Conservation (phyloP, 2,329 filamentous ascomycete species). For the Ceratocystis variospora region DNA sequence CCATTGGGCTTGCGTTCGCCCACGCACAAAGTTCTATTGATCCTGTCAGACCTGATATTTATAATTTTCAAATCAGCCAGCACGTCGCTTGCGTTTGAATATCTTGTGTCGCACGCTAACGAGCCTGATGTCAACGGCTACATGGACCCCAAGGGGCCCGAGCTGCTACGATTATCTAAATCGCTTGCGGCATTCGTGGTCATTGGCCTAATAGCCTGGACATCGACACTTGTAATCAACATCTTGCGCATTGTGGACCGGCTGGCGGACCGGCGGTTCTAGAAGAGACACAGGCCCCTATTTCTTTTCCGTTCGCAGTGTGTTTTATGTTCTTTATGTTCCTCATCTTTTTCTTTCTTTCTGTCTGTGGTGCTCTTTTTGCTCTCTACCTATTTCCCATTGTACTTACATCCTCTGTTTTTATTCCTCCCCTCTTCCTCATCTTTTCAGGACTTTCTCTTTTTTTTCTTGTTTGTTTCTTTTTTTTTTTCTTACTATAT, state of each 20-base stretch:
- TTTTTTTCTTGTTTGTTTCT: neutral
- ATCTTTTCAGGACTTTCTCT: neutral
- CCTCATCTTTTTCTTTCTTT: neutral
- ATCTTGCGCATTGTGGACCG: slow-evolving; percentile 56
- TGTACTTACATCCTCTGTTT: neutral
- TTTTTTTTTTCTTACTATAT: neutral
- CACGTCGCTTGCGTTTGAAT: slow-evolving; percentile 75
- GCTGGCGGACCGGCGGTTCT: slow-evolving; percentile 32
- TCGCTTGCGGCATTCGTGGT: slow-evolving; percentile 67
- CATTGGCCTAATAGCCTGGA: slow-evolving; percentile 76
- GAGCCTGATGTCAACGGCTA: slow-evolving; percentile 14
- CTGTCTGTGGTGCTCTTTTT: neutral
- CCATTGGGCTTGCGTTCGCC: slow-evolving; percentile 76
- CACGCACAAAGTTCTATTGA: slow-evolving; percentile 73
- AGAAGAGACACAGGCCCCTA: neutral
- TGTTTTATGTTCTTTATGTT: neutral
- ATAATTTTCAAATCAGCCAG: slow-evolving; percentile 96
- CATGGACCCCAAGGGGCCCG: slow-evolving; percentile 13
- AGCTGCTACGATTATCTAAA: slow-evolving; percentile 32
- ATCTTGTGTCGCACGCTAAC: slow-evolving; percentile 52
- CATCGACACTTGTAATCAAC: slow-evolving; percentile 77
- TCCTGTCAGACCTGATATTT: slow-evolving; percentile 86
- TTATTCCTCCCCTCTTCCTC: neutral
- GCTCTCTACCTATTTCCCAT: neutral
- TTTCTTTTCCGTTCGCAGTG: neutral